Base-by-base conservation (phyloP, 495 filamentous ascomycete genomes). In the Aspergillus conjunctus region DNA sequence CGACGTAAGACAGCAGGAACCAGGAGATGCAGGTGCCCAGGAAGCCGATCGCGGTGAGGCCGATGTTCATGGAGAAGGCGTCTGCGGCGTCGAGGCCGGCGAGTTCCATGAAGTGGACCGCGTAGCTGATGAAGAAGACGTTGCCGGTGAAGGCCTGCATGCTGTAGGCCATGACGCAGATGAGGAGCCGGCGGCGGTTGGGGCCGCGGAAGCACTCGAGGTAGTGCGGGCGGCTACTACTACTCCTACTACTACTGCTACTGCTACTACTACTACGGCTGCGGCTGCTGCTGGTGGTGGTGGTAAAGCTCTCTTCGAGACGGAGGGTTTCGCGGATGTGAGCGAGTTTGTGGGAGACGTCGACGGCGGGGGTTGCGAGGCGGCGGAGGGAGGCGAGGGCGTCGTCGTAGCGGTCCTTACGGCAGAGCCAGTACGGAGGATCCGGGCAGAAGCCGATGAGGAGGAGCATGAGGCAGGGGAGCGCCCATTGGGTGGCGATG, bases 61-160 rank as follows among this genome's bases (percentile, higher is more conserved):
- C 87, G 10, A 90, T 69, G 31, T 85, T 83, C 68, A 92, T 85
- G 41, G 81, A 77, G 64, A 88, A 91, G 0, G 88, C 83, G 44
- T 81, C 78, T 7, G 76, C 66, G 7, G 78, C 68, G 52, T 73
- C 58, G 1, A 91, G 77, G 0, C 89, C 89, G 1, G 89, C 88
- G 54, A 87, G 81, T 60, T 85, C 77, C 61, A 79, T 83, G 55
- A 78, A 74, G 39, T 70, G 75, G n/a, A 79, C 73, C 11, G 70
- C 69, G 50, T 75, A 69, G 60, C 53, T 69, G 63, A 71, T 61
- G 49, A 70, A 70, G 41, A 73, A 69, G 9, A 73, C 60, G 44
- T 71, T 69, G 9, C 69, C 71, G 0, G 63, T 54, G 54, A 76
- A 68, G 0, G 71, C 79, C 58, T 88, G 84, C 22, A 78, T 74